Base-by-base conservation (phyloP, 2,329 filamentous ascomycete genomes). In the Paecilomyces sp. region DNA sequence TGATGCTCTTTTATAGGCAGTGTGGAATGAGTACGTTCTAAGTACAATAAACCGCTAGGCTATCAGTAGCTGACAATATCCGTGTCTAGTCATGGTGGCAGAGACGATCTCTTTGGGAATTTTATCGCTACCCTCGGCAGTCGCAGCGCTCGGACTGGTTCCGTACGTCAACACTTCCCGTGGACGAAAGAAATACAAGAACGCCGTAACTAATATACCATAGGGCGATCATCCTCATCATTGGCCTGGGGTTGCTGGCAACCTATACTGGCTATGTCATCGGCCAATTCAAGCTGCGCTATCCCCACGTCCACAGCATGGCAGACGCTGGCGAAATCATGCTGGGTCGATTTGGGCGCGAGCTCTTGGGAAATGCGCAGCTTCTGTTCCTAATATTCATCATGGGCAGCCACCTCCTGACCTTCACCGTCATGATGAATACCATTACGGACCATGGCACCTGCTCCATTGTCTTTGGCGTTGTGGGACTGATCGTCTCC, bases 371-470 rank as follows among this genome's bases (percentile, higher is more conserved):
- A 25, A 73, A 77, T 63, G 85, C 83, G 63, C 86, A 88, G 65
- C 75, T 82, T 9, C 72, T 90, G 18, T 85, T 89, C 71, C 77
- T 90, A 47, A 75, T 88, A 58, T 89, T 91, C 74, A 82, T 89
- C 65, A 86, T 88, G 73, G 86, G 83, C 34, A 88, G 86, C n/a
- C 89, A 91, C 73, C 79, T 88, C 57, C 76, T 90, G 62, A 89
- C 87, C 0, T 89, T 89, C 64, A 82, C 81, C 33, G 87, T 90
- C 66, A 87, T 87, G 64, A 83, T 90, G 73, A 86, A 86, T 65
- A 85, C 81, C 56, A 77, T 90, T 57, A 86, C 85, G 3, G 71
- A 82, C 3, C 81, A 88, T 62, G 83, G 79, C 0, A 80, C 82
- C 0, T 90, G 87, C 71, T 86, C 85, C 3, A 84, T 89, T 59